Evolutionary conservation across 495 filamentous ascomycete species (phyloP), one percentile per base, ranked within the genome.

Genomic region (Astrocystis sublimbata): DNA sequence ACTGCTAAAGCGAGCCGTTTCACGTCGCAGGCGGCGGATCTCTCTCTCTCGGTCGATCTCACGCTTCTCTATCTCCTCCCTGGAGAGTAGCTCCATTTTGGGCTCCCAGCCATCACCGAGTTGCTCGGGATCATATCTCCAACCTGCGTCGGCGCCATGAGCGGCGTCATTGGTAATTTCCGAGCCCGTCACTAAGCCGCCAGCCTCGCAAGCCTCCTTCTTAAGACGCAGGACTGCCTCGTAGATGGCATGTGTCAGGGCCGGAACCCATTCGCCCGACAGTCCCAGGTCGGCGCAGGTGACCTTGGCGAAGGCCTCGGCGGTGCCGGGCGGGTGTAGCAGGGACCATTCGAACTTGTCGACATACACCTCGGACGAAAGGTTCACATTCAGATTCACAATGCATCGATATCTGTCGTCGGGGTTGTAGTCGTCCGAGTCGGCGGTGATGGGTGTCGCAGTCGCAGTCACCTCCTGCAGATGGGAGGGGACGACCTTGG

Each of bases 291-390:
- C 94, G 10, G 92, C 89, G 73, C 93, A 96, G 0, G 94, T 97
- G 58, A 90, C 82, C 67, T 90, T 90, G 46, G 94, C 96, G 74
- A 98, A 98, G 40, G 87, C 84, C 73, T 99, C 94, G 9, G 94
- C 91, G 57, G 94, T 89, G 13, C 96, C 92, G 1, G 90, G 88
- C 4, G 92, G 92, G 70, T 97, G 92, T 8, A 97, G 83, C 4
- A 99, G 80, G 17, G 94, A 97, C 94, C 94, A 99, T 72, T 99
- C 94, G 66, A 99, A 98, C 73, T 91, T 96, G 81, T 99, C 94
- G 4, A 90, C 93, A 75, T 96, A 98, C 17, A 98, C 86, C 58
- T 89, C 87, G 63, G 96, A 96, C 52, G 90, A 88, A 21, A 98
- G 83, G 65, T 96, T 97, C 68, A 99, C 92, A 73, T 90, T 96